Evolutionary conservation across 2,329 filamentous ascomycete genomes (phyloP).

Genomic region (Ophiostoma tasmaniense): DNA sequence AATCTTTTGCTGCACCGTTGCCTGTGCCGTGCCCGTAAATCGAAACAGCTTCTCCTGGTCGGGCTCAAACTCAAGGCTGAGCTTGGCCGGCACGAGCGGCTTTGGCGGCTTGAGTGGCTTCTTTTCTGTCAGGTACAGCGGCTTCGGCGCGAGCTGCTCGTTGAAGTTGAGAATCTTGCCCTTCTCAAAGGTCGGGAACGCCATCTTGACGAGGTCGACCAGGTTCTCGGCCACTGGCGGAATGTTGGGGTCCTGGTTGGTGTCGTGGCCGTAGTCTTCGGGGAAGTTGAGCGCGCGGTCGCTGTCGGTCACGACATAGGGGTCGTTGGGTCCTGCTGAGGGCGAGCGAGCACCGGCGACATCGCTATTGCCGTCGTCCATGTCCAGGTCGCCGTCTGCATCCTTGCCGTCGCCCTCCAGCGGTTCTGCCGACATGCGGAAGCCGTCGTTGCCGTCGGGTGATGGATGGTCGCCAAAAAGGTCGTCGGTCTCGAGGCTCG

Average conservation of each 20-base stretch:
- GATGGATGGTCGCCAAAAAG: conserved; percentile 57
- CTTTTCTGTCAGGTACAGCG: conserved; percentile 70
- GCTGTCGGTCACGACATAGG: conserved; percentile 27
- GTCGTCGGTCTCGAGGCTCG: conserved; percentile 55
- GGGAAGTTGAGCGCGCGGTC: conserved; percentile 34
- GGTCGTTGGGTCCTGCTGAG: conserved; percentile 23
- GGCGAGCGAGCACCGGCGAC: conserved; percentile 29
- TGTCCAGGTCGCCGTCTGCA: conserved; percentile 4
- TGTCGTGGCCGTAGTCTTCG: conserved; percentile 35
- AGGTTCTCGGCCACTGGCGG: conserved; percentile 64
- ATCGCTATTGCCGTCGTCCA: conserved; percentile 11
- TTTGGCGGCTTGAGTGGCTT: conserved; percentile 71
- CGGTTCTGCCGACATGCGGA: conserved; percentile 28
- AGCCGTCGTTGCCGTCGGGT: conserved; percentile 31
- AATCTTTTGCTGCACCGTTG: conserved; percentile 47
- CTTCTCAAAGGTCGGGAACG: conserved; percentile 74
- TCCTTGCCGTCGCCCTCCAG: conserved; percentile 29
- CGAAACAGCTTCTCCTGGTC: conserved; percentile 84
- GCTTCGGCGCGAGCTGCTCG: conserved; percentile 72
- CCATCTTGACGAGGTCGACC: conserved; percentile 66
- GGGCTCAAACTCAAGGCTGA: conserved; percentile 73
- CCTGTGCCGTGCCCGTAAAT: conserved; percentile 53
- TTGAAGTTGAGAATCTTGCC: conserved; percentile 70
- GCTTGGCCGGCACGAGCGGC: conserved; percentile 74
- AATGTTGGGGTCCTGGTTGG: conserved; percentile 53